Conservation (phyloP, 2,329 filamentous ascomycete species). For the Fusarium sambucinum region DNA sequence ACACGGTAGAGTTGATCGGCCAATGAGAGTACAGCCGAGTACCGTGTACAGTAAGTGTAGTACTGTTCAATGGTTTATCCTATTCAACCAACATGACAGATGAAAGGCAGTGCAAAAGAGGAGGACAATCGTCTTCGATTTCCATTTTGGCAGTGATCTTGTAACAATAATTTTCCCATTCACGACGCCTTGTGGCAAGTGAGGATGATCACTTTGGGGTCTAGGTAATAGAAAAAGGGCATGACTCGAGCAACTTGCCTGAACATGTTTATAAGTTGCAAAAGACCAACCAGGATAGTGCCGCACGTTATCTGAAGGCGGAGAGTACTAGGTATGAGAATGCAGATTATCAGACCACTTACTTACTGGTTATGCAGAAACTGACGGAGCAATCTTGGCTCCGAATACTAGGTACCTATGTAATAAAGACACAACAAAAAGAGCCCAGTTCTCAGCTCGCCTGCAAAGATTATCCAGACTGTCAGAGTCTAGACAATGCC, state of each 20-base stretch:
- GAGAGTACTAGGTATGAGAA: background rate
- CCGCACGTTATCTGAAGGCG: background rate
- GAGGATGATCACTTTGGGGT: conserved; percentile 7
- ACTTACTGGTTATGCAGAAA: background rate
- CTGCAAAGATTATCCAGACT: background rate
- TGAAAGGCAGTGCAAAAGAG: background rate
- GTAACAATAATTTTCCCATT: background rate
- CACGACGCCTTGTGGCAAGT: background rate
- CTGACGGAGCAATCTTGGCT: background rate
- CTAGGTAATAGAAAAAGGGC: background rate
- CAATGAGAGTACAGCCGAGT: conserved; percentile 5
- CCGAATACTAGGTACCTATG: background rate
- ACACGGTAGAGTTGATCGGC: conserved; percentile 2
- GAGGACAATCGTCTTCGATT: background rate
- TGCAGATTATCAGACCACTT: conserved; percentile 22
- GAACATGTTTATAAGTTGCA: background rate
- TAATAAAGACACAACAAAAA: background rate
- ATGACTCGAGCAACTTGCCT: conserved; percentile 24
- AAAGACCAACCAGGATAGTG: background rate
- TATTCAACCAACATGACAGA: background rate
- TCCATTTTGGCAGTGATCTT: background rate
- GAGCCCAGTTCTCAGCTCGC: background rate
- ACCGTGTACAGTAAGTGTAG: background rate
- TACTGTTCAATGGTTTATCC: background rate
- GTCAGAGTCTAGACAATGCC: conserved; percentile 19